Evolutionary conservation across 2,329 filamentous ascomycete species (phyloP), one percentile per base, ranked within the genome.

Genomic region (Fusarium duplospermum): DNA sequence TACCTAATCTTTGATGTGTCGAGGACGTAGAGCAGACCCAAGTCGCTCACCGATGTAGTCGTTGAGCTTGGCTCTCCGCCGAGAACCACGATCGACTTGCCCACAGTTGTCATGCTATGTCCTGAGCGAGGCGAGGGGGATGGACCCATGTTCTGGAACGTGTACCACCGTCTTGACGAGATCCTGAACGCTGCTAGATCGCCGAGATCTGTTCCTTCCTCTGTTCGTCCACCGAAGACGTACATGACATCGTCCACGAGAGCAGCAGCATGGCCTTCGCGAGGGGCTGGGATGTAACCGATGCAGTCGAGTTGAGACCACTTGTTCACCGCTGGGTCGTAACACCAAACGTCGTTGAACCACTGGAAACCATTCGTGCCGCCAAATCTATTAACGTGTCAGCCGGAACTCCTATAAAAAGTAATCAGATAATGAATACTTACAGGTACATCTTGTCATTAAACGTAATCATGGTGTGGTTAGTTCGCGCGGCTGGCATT

Each of bases 291-390:
- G 69, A 99, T 98, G 82, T 98, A 99, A 38, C 96, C 96, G 79
- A 98, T 98, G 81, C 96, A 99, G 80, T 98, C 96, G 65, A 98
- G 88, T 81, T 97, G 93, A 11, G 91, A 86, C 96, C 96, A 99
- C 65, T 89, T 86, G 82, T 98, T 98, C 54, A 89, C 86, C 64
- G 91, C 88, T 9, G 95, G 93, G 78, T 98, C 96, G 81, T 96
- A 99, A 62, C 92, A 94, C 96, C 96, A 99, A 57, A 99, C 96
- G 81, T 99, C 96, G 82, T 98, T 99, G 86, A 98, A 99, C 97
- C 96, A 99, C 79, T 94, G 92, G 65, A 95, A 90, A 45, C 96
- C 96, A 81, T 99, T 98, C 2, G 96, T 99, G 72, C 96, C 96
- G 77, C 96, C 96, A 81, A 99, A 99, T n/a, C 93, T 96, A 65